Percentiles rank a stretch among this genome's conserved stretches.
Evolutionary conservation across 495 filamentous ascomycete genomes (phyloP).

Genomic region (Xeromyces bisporus): DNA sequence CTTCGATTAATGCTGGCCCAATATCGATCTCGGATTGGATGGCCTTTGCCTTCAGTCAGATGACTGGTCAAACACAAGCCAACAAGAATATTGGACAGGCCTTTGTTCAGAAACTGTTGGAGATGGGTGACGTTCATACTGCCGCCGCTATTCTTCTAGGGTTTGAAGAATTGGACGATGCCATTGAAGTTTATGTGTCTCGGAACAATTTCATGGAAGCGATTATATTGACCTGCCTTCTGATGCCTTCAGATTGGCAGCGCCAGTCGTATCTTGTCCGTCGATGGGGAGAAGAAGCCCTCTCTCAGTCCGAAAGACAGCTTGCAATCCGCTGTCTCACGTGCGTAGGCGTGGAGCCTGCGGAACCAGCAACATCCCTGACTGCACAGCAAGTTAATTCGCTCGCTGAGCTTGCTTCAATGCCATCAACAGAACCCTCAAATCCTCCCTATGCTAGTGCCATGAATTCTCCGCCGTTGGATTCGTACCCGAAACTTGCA

Average conservation of each 20-base stretch:
- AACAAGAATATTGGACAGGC: conserved; percentile 71
- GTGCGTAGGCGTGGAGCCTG: conserved; percentile 59
- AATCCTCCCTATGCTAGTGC: conserved; percentile 17
- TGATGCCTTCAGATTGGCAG: conserved; percentile 70
- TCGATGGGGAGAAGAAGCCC: conserved; percentile 88
- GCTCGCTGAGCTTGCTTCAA: conserved; percentile 28
- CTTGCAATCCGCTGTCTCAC: conserved; percentile 87
- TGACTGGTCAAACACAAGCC: conserved; percentile 60
- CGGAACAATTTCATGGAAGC: conserved; percentile 86
- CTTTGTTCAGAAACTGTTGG: conserved; percentile 79
- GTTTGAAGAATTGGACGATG: conserved; percentile 83
- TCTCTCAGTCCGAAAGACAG: conserved; percentile 70
- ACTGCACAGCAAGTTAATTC: conserved; percentile 24
- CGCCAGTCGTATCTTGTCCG: conserved; percentile 71
- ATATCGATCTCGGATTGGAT: conserved; percentile 92
- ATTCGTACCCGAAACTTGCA: conserved; percentile 11
- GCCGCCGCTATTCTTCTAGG: conserved; percentile 83
- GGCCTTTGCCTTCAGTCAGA: conserved; percentile 80
- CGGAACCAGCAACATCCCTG: conserved; percentile 62
- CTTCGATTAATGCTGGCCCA: conserved; percentile 53
- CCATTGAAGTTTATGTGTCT: conserved; percentile 90
- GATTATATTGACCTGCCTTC: conserved; percentile 58
- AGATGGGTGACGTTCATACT: conserved; percentile 80
- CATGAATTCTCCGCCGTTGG: conserved; percentile 12
- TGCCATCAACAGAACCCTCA: too few species aligned